Conservation (phyloP, 768 basidiomycete genomes). For the Rhodotorula kratochvilovae region DNA sequence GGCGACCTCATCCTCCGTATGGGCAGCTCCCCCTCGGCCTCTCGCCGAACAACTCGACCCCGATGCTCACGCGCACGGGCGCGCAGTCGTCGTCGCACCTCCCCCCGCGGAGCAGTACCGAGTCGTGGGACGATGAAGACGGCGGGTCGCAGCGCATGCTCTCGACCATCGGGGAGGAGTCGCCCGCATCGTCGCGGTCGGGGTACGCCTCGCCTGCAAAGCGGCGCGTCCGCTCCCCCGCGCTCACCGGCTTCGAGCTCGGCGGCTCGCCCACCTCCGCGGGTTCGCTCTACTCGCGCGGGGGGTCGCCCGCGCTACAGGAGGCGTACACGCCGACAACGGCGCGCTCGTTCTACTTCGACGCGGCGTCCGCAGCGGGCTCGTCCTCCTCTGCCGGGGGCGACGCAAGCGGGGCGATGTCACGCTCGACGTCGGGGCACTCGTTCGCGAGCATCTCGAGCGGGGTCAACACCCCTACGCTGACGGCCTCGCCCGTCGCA, state of each 20-base stretch:
- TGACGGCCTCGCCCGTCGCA: neutral
- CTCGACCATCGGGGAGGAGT: neutral
- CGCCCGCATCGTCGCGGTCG: neutral
- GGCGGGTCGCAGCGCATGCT: neutral
- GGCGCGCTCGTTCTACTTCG: conserved; percentile 7
- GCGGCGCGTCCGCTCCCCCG: too few species aligned
- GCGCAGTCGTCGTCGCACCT: neutral
- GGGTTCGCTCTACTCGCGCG: too few species aligned
- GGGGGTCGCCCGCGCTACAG: neutral
- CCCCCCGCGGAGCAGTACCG: neutral
- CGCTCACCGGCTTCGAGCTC: too few species aligned
- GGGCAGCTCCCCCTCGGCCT: conserved; percentile 21
- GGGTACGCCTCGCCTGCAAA: neutral
- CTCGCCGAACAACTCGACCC: conserved; percentile 2
- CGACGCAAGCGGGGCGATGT: neutral
- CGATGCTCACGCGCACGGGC: conserved; percentile 5
- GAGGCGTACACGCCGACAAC: conserved; percentile 4
- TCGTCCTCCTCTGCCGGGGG: neutral
- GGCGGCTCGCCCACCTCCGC: neutral
- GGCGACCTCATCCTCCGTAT: conserved; percentile 74
- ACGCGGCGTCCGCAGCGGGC: neutral
- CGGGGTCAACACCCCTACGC: conserved; percentile 12
- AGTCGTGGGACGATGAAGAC: neutral
- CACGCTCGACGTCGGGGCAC: neutral
- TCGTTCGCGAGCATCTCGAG: neutral